Percentiles rank a stretch among this genome's conserved stretches.
Evolutionary conservation across 192 early-diverging fungal species (phyloP).

Genomic region (Chytriomyces confervae): DNA sequence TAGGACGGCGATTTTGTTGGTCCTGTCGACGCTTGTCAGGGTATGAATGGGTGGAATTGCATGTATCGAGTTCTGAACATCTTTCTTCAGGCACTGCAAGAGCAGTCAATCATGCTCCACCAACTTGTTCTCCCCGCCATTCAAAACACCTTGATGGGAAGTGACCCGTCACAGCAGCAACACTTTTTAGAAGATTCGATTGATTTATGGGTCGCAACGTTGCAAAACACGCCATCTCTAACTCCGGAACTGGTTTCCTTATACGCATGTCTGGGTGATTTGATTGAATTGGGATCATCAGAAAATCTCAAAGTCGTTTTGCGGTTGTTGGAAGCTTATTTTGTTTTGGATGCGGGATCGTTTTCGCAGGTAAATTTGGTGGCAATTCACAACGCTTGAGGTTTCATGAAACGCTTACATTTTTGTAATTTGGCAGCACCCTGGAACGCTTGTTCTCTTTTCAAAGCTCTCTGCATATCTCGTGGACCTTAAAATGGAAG

Average conservation of each 20-base stretch:
- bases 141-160: slow-evolving; percentile 71
- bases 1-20: slow-evolving; percentile 75
- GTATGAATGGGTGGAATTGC: slow-evolving; percentile 53
- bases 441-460: slow-evolving; percentile 48
- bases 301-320: slow-evolving; percentile 78
- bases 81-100: slow-evolving; percentile 62
- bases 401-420: neutral
- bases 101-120: slow-evolving; percentile 74
- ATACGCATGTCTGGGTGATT: slow-evolving; percentile 61
- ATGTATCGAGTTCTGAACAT: neutral
- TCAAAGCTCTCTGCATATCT: slow-evolving; percentile 46
- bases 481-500: slow-evolving; percentile 64
- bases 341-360: slow-evolving; percentile 66
- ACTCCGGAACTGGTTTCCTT: slow-evolving; percentile 65
- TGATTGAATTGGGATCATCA: slow-evolving; percentile 73
- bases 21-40: slow-evolving; percentile 71
- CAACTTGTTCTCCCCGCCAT: slow-evolving; percentile 78
- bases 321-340: slow-evolving; percentile 85
- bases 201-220: slow-evolving; percentile 85
- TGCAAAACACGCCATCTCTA: slow-evolving; percentile 69
- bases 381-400: neutral
- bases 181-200: slow-evolving; percentile 87
- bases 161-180: slow-evolving; percentile 43
- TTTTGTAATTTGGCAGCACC: neutral
- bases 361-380: slow-evolving; percentile 58